Conservation (phyloP, 257 asterid species). For the Eustoma russellianum region DNA sequence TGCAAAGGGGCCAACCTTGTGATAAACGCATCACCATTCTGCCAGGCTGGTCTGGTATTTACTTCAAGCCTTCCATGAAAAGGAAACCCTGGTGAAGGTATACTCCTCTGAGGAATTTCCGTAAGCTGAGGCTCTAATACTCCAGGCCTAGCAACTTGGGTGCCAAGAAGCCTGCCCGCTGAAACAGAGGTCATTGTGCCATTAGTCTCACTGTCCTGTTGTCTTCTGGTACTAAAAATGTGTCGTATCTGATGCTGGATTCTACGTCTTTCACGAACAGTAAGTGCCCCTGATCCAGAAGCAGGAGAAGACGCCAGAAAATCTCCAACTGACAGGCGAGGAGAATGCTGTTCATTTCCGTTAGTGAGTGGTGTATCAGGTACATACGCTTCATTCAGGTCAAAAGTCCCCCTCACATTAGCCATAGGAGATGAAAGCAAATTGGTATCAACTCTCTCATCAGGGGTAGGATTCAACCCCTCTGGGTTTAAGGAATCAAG, state of each 20-base stretch:
- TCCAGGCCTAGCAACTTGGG: slow-evolving; percentile 31
- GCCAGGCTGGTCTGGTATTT: slow-evolving; percentile 14
- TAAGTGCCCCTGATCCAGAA: slow-evolving; percentile 48
- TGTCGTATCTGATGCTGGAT: slow-evolving; percentile 67
- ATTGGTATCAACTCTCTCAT: slow-evolving; percentile 32
- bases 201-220: slow-evolving; percentile 19
- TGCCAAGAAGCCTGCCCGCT: slow-evolving; percentile 31
- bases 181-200: slow-evolving; percentile 16
- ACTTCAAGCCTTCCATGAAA: slow-evolving; percentile 32
- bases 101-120: slow-evolving; percentile 16
- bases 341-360: slow-evolving; percentile 31
- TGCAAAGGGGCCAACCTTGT: slow-evolving; percentile 35
- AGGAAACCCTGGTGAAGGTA: slow-evolving; percentile 19
- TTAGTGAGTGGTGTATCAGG: slow-evolving; percentile 66
- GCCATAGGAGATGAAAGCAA: slow-evolving; percentile 39
- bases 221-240: slow-evolving; percentile 43
- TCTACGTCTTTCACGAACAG: slow-evolving; percentile 60
- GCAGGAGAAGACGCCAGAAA: slow-evolving; percentile 49
- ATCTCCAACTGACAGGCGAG: slow-evolving; percentile 35
- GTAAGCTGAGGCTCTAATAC: slow-evolving; percentile 26
- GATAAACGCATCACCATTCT: slow-evolving; percentile 24
- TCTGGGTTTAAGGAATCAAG: slow-evolving; percentile 41
- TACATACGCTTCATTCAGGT: slow-evolving; percentile 65
- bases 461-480: slow-evolving; percentile 30
- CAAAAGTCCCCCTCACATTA: slow-evolving; percentile 48